Evolutionary conservation across 164 flowering plant genomes (phyloP).

Genomic region (Stephania cephalantha): DNA sequence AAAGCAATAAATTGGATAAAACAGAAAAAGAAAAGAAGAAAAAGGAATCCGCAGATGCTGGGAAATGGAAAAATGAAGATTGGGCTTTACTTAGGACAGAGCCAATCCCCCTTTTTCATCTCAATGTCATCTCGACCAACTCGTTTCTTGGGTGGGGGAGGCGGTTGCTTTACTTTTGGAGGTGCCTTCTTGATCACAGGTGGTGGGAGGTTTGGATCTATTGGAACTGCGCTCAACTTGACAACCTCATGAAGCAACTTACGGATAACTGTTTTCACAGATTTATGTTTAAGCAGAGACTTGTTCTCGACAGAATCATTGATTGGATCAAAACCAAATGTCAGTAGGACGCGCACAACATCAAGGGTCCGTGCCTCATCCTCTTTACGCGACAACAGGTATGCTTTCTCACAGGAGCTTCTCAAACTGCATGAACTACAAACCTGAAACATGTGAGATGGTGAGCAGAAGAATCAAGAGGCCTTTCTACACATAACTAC

Average conservation of each 20-base stretch:
- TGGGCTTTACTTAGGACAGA: conserved; percentile 79
- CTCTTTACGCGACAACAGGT: conserved; percentile 77
- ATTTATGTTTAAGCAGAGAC: conserved; percentile 59
- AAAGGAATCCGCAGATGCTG: not conserved
- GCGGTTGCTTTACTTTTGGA: conserved; percentile 95
- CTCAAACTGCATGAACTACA: conserved; percentile 96
- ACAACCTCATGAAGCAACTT: conserved; percentile 86
- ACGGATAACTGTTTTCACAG: conserved; percentile 73
- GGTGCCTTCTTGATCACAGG: conserved; percentile 82
- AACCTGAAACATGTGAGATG: conserved; percentile 50
- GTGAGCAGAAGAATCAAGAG: not conserved
- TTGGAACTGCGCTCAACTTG: conserved; percentile 89
- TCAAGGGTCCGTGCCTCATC: conserved; percentile 94
- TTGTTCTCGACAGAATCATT: conserved; percentile 59
- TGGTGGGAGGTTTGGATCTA: conserved; percentile 95
- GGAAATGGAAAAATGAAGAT: conserved; percentile 4
- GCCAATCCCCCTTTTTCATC: conserved; percentile 99
- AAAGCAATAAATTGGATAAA: not conserved
- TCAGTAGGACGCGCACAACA: conserved; percentile 64
- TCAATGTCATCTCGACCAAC: conserved; percentile 95
- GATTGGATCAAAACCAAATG: conserved; percentile 79
- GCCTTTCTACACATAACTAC: not conserved
- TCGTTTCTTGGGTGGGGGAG: conserved; percentile 89
- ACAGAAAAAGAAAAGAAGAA: not conserved
- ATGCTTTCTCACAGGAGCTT: conserved; percentile 77